A percentile compares a stretch with the other conserved stretches of the same genome.
Evolutionary conservation across 2,329 filamentous ascomycete genomes (phyloP).

Genomic region (Trichoderma brevicompactum): DNA sequence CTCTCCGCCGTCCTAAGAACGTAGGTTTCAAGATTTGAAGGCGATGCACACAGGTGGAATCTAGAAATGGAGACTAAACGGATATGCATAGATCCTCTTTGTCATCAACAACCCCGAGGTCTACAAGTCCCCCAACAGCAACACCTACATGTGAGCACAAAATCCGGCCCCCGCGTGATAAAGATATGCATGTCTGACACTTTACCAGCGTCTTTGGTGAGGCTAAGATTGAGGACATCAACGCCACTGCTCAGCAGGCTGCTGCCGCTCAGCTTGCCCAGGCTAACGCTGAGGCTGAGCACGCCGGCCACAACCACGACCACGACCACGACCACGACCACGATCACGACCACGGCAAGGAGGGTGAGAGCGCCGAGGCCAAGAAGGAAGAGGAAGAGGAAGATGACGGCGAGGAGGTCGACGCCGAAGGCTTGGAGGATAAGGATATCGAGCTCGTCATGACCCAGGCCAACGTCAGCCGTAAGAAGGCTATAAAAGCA

Average conservation of each 20-base stretch:
- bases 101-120: conserved; percentile 99
- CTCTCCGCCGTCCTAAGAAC: conserved; percentile 97
- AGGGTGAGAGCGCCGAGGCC: conserved; percentile 64
- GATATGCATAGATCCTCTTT: conserved; percentile 79
- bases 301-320: conserved; percentile 73
- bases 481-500: conserved; percentile 98
- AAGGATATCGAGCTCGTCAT: conserved; percentile 99
- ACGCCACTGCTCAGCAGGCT: conserved; percentile 92
- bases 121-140: conserved; percentile 98
- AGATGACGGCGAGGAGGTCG: conserved; percentile 94
- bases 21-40: conserved; percentile 63
- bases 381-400: conserved; percentile 79
- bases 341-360: conserved; percentile 55
- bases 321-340: conserved; percentile 23
- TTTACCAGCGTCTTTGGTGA: conserved; percentile 89
- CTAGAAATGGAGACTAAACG: conserved; percentile 34
- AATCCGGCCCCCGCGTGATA: background rate
- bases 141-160: conserved; percentile 93
- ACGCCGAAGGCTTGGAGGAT: conserved; percentile 90
- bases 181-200: conserved; percentile 27
- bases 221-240: conserved; percentile 99
- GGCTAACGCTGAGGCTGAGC: conserved; percentile 66
- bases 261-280: conserved; percentile 89
- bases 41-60: conserved; percentile 14
- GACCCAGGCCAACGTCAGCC: conserved; percentile 93